These are phyloP conservation scores for Paraphaeosphaeria sporulosa DNA, from an alignment of 2,329 filamentous ascomycete genomes.

Conservation along the genomic window DNA sequence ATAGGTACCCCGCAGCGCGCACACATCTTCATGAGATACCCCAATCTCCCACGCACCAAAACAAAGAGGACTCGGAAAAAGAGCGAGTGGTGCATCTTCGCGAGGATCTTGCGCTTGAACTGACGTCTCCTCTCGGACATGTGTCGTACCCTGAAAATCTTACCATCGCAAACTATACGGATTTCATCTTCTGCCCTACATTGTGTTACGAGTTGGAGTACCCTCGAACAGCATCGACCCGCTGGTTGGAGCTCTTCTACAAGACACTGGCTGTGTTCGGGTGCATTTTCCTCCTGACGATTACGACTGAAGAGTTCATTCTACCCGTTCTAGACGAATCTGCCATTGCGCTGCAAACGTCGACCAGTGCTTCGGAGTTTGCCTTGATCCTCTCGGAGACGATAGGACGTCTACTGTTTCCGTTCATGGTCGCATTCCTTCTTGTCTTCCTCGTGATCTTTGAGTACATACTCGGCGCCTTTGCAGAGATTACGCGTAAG, in stretches of 20 bases:
- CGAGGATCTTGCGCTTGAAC: slow-evolving; percentile 86
- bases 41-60: slow-evolving; percentile 51
- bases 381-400: slow-evolving; percentile 85
- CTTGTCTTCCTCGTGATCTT: slow-evolving; percentile 98
- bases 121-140: slow-evolving; percentile 88
- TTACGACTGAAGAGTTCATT: slow-evolving; percentile 94
- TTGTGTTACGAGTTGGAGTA: slow-evolving; percentile 98
- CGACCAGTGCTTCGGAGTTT: slow-evolving; percentile 66
- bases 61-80: slow-evolving; percentile 50
- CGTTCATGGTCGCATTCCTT: slow-evolving; percentile 95
- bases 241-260: slow-evolving; percentile 81
- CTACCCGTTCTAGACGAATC: slow-evolving; percentile 85
- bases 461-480: slow-evolving; percentile 93
- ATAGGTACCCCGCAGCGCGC: slow-evolving; percentile 70
- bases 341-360: slow-evolving; percentile 59
- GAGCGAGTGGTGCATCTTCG: slow-evolving; percentile 70
- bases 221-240: slow-evolving; percentile 76
- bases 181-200: slow-evolving; percentile 91
- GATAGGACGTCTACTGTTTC: slow-evolving; percentile 90
- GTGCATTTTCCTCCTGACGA: slow-evolving; percentile 92
- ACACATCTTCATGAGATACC: slow-evolving; percentile 64
- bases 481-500: slow-evolving; percentile 83
- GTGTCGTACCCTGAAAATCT: slow-evolving; percentile 92
- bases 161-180: slow-evolving; percentile 79
- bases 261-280: slow-evolving; percentile 92